Base-by-base conservation (phyloP, 176 grass and related monocot species). In the Carex pumila region DNA sequence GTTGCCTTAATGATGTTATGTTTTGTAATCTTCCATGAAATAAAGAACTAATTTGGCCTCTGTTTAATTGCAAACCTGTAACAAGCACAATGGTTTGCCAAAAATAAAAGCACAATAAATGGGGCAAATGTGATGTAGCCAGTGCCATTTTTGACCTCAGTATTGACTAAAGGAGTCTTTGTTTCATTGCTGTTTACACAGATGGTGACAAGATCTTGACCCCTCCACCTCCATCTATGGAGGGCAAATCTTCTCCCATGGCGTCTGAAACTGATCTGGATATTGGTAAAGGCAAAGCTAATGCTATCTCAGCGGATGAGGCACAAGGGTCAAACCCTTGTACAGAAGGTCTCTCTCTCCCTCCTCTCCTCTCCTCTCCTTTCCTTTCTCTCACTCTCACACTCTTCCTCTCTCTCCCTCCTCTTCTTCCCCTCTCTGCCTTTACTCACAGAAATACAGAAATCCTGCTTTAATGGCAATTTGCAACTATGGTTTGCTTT, bases 201-300 rank as follows among this genome's bases (percentile, higher is more conserved):
- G 81, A 52, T 30, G 25, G 10, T 43, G 81, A 86, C 37, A 86
- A 86, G 39, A 67, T 49, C 7, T 56, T 12, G 49, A 70, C 65
- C 34, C 36, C 6, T 31, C 69, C 71, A 64, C 10, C 45, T 86
- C 84, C 36, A 60, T 71, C 84, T 45, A 56, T 9, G 62, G 88
- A 82, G 12, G 79, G 21, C 6, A 83, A 65, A 83, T 83, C 80
- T 80, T 83, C 84, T 78, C 43, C 57, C 64, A 61, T 36, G 49
- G 79, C 25, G 21, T 71, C 56, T 49, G 69, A 80, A 70, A 61
- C 37, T 12, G 34, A 58, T 31, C 61, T 61, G 61, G 67, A 86
- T 64, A 55, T 31, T 50, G 63, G 29, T 64, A 64, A 19, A 36
- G 63, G 29, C 25, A 53, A 79, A 71, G 17, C 61, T 68, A 71